Percentiles rank a stretch among this genome's conserved stretches.
Conservation (phyloP, 371 early-diverging fungal genomes). For the Apophysomyces ossiformis region DNA sequence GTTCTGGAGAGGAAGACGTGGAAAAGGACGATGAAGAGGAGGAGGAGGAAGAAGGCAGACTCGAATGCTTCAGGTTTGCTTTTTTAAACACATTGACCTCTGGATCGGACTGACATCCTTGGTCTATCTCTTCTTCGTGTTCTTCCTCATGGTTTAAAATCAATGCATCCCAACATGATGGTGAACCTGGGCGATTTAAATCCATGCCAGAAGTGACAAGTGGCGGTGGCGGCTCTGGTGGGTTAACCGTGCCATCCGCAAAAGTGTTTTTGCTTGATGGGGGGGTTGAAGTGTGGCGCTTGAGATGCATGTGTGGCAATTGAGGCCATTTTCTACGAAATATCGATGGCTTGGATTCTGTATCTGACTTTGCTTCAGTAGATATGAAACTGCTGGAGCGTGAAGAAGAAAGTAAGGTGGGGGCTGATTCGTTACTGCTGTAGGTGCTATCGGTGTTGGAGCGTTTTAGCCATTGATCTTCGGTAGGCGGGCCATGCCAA, state of each 20-base stretch:
- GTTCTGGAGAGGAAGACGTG: neutral
- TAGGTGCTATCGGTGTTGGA: conserved; percentile 4
- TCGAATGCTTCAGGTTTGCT: neutral
- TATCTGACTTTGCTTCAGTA: neutral
- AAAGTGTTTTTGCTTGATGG: neutral
- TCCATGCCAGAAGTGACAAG: conserved; percentile 8
- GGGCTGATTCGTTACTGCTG: neutral
- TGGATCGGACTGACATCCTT: conserved; percentile 1
- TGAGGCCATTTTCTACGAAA: conserved; percentile 8
- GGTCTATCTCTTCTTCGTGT: neutral
- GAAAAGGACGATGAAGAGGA: neutral
- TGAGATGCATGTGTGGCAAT: conserved; percentile 1
- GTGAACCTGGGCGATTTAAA: neutral
- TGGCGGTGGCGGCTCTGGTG: conserved; percentile 20
- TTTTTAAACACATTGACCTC: conserved; percentile 1
- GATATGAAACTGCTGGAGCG: conserved; percentile 5
- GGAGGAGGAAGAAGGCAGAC: neutral
- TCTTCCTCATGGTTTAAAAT: neutral
- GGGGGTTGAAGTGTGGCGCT: neutral
- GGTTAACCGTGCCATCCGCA: conserved; percentile 10
- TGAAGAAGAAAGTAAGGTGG: neutral
- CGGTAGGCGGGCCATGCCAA: conserved; percentile 1
- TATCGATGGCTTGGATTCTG: neutral
- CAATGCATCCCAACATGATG: neutral
- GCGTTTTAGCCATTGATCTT: conserved; percentile 8